These are phyloP conservation scores for Penicillium sp. DNA, from an alignment of 2,329 filamentous ascomycete species.

Conservation along the genomic window DNA sequence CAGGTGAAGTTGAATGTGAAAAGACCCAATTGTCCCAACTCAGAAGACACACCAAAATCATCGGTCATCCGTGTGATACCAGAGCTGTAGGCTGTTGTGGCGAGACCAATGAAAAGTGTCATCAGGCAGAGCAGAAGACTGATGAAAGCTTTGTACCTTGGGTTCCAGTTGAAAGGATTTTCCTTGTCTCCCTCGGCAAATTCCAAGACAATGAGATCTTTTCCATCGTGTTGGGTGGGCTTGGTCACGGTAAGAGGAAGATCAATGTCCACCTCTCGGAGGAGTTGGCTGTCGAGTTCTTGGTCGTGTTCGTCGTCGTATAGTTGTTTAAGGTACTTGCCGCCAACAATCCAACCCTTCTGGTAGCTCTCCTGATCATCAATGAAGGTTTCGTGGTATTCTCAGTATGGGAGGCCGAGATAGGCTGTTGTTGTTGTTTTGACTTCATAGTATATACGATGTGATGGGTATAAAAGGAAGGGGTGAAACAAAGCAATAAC, in stretches of 20 bases:
- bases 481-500: neutral
- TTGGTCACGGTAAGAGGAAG: slow-evolving; percentile 48
- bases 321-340: slow-evolving; percentile 24
- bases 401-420: slow-evolving; percentile 24
- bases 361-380: slow-evolving; percentile 8
- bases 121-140: slow-evolving; percentile 48
- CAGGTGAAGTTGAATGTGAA: slow-evolving; percentile 50
- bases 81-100: slow-evolving; percentile 51
- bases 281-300: slow-evolving; percentile 13
- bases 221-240: slow-evolving; percentile 39
- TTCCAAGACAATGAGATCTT: slow-evolving; percentile 45
- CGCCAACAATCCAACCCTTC: slow-evolving; percentile 24
- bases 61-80: slow-evolving; percentile 45
- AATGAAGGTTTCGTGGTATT: slow-evolving; percentile 12
- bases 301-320: slow-evolving; percentile 17
- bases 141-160: slow-evolving; percentile 44
- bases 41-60: slow-evolving; percentile 42
- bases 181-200: slow-evolving; percentile 46
- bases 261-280: slow-evolving; percentile 44
- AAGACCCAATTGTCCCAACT: slow-evolving; percentile 47
- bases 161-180: slow-evolving; percentile 51
- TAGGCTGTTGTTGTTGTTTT: slow-evolving; percentile 21
- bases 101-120: slow-evolving; percentile 52
- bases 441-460: slow-evolving; percentile 18
- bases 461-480: neutral